Evolutionary conservation across 345 rosid genomes (phyloP).

Genomic region (Trapa bicornis): DNA sequence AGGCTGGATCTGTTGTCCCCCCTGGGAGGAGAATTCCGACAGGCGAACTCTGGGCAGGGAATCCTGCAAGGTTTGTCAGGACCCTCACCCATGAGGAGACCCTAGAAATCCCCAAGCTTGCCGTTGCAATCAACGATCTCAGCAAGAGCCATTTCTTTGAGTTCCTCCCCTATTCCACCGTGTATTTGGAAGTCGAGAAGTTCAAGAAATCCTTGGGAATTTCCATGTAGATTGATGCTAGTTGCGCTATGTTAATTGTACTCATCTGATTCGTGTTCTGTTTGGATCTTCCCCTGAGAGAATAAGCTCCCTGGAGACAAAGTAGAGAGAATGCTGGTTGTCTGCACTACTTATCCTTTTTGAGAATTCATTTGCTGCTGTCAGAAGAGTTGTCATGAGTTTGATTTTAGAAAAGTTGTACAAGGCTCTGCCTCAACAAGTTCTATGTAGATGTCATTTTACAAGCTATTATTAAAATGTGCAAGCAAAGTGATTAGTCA

Average conservation of each 20-base stretch:
- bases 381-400: constrained; percentile 10
- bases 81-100: constrained; percentile 82
- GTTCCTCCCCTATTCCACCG: constrained; percentile 87
- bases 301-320: constrained; percentile 55
- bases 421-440: not conserved
- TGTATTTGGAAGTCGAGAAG: constrained; percentile 92
- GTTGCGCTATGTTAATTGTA: not conserved
- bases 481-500: not conserved
- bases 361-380: constrained; percentile 12
- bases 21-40: constrained; percentile 95
- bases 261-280: constrained; percentile 9
- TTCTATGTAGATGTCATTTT: not conserved
- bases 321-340: constrained; percentile 8
- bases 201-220: constrained; percentile 66
- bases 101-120: constrained; percentile 86
- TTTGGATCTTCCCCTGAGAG: constrained; percentile 18
- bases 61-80: constrained; percentile 85
- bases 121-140: constrained; percentile 81
- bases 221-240: constrained; percentile 26
- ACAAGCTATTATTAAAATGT: not conserved
- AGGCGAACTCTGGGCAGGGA: constrained; percentile 97
- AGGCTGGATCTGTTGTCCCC: constrained; percentile 91
- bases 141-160: constrained; percentile 67
- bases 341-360: constrained; percentile 8
- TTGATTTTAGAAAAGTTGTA: not conserved